Evolutionary conservation across 495 filamentous ascomycete species (phyloP), one percentile per base, ranked within the genome.

Genomic region (Trichoderma virens): DNA sequence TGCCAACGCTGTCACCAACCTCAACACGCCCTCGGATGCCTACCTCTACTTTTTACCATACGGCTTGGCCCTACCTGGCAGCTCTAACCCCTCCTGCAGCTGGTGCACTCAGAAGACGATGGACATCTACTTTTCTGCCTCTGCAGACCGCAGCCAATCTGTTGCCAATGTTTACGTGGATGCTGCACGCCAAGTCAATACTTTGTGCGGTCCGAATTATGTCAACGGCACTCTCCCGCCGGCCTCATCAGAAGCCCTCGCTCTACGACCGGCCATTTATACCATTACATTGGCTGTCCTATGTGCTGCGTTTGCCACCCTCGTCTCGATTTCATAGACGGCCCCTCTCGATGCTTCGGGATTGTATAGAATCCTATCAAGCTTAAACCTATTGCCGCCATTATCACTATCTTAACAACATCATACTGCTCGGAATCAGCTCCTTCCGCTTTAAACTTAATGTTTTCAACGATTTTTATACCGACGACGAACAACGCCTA

Each of bases 41-140:
- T 90, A 92, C 65, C 77, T 93, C 20, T 98, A 97, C 77, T 91
- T 87, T 68, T 77, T 98, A 1, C 89, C 94, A 5, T 79, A 96
- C 43, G 93, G 93, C 31, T 83, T 81, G n/a, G 65, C 74, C 4
- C 74, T 97, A 2, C 86, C 88, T 0, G 79, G 79, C 4, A 82
- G 80, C 4, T 80, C 84, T 23, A 74, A 79, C 20, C 90, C 91
- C 1, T 85, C 84, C 4, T 95, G 91, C 72, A 82, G 80, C 64
- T 66, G 75, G n/a, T 95, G 91, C 69, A 72, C 90, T 30, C 77
- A 85, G 68, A 74, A 86, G 41, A 90, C 88, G 0, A 91, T 95
- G 88, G 76, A 76, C 20, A 72, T 90, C 43, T 93, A 87, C 67
- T 80, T 85, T 47, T 66, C 76, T 0, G 86, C 83, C 61, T 85